phyloP scores from a whole-genome alignment of 306 rosid species.

The Prunus armeniaca region DNA sequence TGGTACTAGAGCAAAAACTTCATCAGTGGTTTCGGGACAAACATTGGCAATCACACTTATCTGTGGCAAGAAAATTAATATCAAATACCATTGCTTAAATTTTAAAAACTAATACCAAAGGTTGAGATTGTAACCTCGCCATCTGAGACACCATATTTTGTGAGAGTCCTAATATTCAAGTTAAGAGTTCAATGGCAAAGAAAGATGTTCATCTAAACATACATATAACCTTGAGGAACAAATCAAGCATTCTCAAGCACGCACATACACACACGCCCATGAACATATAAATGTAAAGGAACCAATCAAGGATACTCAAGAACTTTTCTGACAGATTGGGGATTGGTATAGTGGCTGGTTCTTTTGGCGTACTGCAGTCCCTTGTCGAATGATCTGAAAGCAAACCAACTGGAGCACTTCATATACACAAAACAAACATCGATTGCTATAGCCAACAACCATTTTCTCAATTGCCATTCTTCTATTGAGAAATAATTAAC shows the following conservation, averaged over 20 bases:
- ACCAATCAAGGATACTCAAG: constrained; percentile 75
- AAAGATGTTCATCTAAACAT: background rate
- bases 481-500: constrained; percentile 9
- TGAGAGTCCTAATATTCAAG: constrained; percentile 59
- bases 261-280: background rate
- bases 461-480: constrained; percentile 5
- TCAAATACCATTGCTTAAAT: constrained; percentile 22
- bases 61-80: constrained; percentile 46
- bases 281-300: background rate
- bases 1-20: constrained; percentile 78
- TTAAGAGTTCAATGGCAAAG: constrained; percentile 48
- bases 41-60: constrained; percentile 75
- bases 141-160: constrained; percentile 49
- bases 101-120: constrained; percentile 18
- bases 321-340: constrained; percentile 45
- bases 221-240: background rate
- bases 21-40: constrained; percentile 72
- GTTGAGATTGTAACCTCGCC: constrained; percentile 61
- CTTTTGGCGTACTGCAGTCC: constrained; percentile 77
- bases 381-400: constrained; percentile 68
- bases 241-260: background rate
- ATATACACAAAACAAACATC: background rate
- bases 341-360: constrained; percentile 38
- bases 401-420: constrained; percentile 19
- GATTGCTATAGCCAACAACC: constrained; percentile 4